Conservation (phyloP, 192 early-diverging fungal species). For the Coemansia sp. region DNA sequence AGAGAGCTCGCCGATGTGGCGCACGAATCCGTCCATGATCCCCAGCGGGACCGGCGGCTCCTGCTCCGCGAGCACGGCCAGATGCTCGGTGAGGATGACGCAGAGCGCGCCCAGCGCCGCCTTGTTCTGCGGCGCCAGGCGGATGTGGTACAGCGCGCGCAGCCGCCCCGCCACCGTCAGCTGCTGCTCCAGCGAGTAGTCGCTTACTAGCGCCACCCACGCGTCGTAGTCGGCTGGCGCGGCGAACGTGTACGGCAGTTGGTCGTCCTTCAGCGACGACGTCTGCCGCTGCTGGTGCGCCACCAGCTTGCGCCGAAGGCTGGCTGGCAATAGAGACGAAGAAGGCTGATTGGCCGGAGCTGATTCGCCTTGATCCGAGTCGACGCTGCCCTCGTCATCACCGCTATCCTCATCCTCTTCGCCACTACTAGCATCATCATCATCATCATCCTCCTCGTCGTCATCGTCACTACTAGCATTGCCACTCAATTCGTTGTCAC, state of each 20-base stretch:
- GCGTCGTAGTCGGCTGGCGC: constrained; percentile 71
- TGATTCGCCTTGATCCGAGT: constrained; percentile 5
- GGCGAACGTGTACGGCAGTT: constrained; percentile 79
- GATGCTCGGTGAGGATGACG: constrained; percentile 64
- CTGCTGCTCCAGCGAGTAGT: constrained; percentile 63
- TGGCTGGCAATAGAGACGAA: not conserved
- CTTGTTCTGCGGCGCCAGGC: constrained; percentile 78
- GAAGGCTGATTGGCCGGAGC: not conserved
- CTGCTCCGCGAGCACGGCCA: constrained; percentile 61
- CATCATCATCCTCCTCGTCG: constrained; percentile 34
- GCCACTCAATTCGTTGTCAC: not conserved
- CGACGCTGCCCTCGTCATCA: constrained; percentile 13
- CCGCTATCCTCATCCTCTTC: constrained; percentile 38
- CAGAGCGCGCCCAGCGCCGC: constrained; percentile 66
- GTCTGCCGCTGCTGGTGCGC: not conserved
- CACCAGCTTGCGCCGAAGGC: not conserved
- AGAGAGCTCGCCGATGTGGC: constrained; percentile 63
- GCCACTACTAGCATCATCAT: constrained; percentile 23
- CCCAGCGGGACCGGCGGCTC: constrained; percentile 51
- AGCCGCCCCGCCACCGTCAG: constrained; percentile 74
- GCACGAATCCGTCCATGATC: constrained; percentile 55
- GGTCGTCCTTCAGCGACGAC: constrained; percentile 22
- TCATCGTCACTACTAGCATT: constrained; percentile 37
- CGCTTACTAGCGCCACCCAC: constrained; percentile 63
- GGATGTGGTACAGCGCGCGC: constrained; percentile 76